Percentiles rank a stretch among this genome's conserved stretches.
Evolutionary conservation across 345 rosid genomes (phyloP).

Genomic region (Rhodomyrtus tomentosa): DNA sequence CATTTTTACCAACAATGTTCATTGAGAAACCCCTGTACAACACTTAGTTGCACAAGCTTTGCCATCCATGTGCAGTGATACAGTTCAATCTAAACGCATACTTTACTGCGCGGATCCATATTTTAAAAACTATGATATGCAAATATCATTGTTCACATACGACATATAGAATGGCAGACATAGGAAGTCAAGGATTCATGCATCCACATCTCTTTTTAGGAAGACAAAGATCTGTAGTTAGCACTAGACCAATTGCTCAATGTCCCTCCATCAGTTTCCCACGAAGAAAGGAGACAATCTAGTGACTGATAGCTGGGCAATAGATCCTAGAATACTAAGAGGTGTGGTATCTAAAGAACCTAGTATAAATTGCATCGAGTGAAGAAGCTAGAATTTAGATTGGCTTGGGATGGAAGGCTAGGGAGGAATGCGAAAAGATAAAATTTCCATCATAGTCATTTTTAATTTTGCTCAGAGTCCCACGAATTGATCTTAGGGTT

Average conservation of each 20-base stretch:
- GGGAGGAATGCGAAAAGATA: too few relatives aligned
- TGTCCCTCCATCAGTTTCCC: background rate
- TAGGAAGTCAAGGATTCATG: background rate
- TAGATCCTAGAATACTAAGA: background rate
- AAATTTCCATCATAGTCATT: too few relatives aligned
- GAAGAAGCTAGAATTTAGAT: background rate
- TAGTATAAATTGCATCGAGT: background rate
- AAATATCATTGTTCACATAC: background rate
- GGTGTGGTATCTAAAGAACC: background rate
- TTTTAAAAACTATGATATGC: background rate
- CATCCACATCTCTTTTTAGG: background rate
- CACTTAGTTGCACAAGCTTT: background rate
- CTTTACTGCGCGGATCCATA: background rate
- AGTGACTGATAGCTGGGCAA: background rate
- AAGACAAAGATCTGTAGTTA: background rate
- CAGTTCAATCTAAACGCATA: background rate
- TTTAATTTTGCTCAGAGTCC: too few relatives aligned
- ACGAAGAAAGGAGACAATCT: background rate
- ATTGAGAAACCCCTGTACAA: background rate
- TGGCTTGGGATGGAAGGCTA: background rate
- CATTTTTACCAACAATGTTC: background rate
- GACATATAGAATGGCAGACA: background rate
- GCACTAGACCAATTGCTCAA: background rate
- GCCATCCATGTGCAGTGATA: background rate
- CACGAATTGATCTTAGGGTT: too few relatives aligned